These are phyloP conservation scores for Claviceps pusilla DNA, from an alignment of 2,329 filamentous ascomycete species.

Conservation along the genomic window DNA sequence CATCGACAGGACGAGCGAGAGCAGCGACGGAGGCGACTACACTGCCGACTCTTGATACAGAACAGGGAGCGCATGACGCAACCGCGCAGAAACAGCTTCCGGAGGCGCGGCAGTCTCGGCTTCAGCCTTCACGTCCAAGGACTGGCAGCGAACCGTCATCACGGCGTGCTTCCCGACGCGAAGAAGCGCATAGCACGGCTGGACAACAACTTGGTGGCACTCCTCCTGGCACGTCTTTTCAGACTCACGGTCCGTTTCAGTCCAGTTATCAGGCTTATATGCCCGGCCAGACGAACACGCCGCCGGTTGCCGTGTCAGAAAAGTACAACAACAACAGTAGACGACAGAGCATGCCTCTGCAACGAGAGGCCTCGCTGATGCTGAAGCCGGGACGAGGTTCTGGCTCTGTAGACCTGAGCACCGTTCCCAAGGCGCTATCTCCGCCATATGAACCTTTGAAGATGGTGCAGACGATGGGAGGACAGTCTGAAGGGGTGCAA, in stretches of 20 bases:
- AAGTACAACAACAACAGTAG: slow-evolving; percentile 1
- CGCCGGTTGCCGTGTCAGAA: not conserved
- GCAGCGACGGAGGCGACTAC: not conserved
- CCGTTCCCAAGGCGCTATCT: slow-evolving; percentile 12
- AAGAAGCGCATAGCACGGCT: slow-evolving; percentile 6
- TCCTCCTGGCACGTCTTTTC: not conserved
- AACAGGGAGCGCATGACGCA: not conserved
- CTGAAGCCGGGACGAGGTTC: slow-evolving; percentile 10
- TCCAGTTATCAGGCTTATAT: slow-evolving; percentile 7
- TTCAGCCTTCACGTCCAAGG: not conserved
- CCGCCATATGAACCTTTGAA: slow-evolving; percentile 7
- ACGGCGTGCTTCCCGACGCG: not conserved
- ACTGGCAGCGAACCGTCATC: not conserved
- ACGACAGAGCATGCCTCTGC: slow-evolving; percentile 10
- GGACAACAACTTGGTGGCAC: slow-evolving; percentile 5
- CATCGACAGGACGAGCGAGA: not conserved
- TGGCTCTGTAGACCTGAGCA: slow-evolving; percentile 8
- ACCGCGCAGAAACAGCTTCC: not conserved
- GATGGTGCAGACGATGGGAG: not conserved
- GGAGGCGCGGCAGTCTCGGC: not conserved
- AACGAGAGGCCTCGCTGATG: slow-evolving; percentile 13
- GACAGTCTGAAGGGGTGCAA: not conserved
- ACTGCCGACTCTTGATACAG: not conserved
- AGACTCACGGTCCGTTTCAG: not conserved
- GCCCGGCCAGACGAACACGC: slow-evolving; percentile 2